phyloP scores from a whole-genome alignment of 805 yeast species.

The Hanseniaspora mollemarum region DNA sequence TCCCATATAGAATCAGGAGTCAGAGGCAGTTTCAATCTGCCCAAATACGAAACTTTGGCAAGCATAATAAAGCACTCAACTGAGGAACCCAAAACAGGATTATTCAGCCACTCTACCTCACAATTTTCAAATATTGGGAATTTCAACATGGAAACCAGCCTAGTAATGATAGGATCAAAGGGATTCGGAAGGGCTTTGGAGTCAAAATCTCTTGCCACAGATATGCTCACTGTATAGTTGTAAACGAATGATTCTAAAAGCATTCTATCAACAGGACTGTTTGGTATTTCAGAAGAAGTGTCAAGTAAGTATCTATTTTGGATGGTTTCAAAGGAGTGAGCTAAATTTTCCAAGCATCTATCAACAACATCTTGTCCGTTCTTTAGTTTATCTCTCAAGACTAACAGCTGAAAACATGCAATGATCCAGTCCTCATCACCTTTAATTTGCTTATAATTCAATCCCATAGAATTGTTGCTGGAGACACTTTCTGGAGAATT shows the following conservation, averaged over 20 bases:
- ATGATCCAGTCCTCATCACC: constrained; percentile 22
- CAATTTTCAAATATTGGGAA: constrained; percentile 24
- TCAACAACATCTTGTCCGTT: constrained; percentile 20
- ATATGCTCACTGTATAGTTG: constrained; percentile 21
- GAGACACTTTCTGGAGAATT: constrained; percentile 13
- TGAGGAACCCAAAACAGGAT: constrained; percentile 35
- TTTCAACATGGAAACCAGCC: constrained; percentile 18
- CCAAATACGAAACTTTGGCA: constrained; percentile 33
- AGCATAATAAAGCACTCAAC: constrained; percentile 31
- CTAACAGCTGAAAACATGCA: constrained; percentile 20
- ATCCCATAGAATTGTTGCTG: constrained; percentile 5
- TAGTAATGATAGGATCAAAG: constrained; percentile 18
- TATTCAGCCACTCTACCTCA: constrained; percentile 33
- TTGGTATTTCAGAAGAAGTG: constrained; percentile 4
- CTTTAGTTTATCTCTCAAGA: constrained; percentile 20
- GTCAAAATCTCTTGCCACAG: constrained; percentile 18
- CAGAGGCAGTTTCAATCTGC: constrained; percentile 22
- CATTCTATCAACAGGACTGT: constrained; percentile 21
- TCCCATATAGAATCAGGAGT: constrained; percentile 17
- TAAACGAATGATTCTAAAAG: constrained; percentile 21
- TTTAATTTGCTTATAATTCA: constrained; percentile 15
- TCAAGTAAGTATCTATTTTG: constrained; percentile 18
- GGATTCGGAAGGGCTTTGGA: constrained; percentile 19
- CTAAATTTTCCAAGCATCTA: constrained; percentile 20
- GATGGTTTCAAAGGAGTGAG: constrained; percentile 20